Percentiles rank a stretch among this genome's conserved stretches.
Evolutionary conservation across 2,329 filamentous ascomycete species (phyloP).

Genomic region (Alternaria panax): DNA sequence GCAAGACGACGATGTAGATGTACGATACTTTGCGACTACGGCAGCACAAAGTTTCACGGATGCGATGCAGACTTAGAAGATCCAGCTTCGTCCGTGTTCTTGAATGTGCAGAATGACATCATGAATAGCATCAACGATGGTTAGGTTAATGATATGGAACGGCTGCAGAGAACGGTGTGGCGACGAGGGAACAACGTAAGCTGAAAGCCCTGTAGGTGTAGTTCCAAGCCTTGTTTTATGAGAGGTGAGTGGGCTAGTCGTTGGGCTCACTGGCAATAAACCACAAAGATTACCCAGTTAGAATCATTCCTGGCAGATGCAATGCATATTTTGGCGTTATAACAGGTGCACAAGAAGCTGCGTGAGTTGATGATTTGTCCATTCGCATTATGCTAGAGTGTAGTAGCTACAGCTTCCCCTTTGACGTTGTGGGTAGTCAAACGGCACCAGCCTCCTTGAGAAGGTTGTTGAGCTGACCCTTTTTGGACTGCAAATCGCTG

Average conservation of each 20-base stretch:
- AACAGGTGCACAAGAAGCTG: neutral
- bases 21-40: constrained; percentile 95
- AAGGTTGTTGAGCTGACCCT: constrained; percentile 68
- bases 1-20: constrained; percentile 96
- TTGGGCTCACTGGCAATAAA: constrained; percentile 35
- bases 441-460: constrained; percentile 70
- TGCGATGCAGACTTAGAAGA: constrained; percentile 50
- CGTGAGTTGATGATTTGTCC: neutral
- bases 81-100: constrained; percentile 15
- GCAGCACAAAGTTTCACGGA: constrained; percentile 67
- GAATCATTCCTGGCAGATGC: constrained; percentile 23
- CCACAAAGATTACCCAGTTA: constrained; percentile 41
- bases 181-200: constrained; percentile 27
- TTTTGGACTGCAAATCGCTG: constrained; percentile 79
- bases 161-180: constrained; percentile 27
- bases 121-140: constrained; percentile 37
- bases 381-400: neutral
- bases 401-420: neutral
- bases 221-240: constrained; percentile 10
- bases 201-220: constrained; percentile 10
- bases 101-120: constrained; percentile 11
- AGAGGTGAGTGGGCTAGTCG: constrained; percentile 23
- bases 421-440: constrained; percentile 49
- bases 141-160: constrained; percentile 39
- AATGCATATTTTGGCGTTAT: constrained; percentile 17